Conservation (phyloP, 352 stramenopile species). For the Phytophthora pluvialis region DNA sequence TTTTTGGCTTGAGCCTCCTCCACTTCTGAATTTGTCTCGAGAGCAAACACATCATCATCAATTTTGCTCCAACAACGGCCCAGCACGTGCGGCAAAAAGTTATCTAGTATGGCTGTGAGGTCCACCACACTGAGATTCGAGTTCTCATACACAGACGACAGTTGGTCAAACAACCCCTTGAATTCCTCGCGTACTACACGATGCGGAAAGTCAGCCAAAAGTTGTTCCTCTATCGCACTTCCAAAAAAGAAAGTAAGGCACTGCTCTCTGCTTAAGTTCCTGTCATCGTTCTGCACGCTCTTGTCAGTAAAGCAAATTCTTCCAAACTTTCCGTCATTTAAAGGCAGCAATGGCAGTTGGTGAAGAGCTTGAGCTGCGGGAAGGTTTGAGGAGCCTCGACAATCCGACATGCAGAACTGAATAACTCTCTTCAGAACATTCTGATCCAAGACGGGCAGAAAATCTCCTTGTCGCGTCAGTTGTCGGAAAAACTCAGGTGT, state of each 20-base stretch:
- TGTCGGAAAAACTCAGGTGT: slow-evolving; percentile 63
- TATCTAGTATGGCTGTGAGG: slow-evolving; percentile 35
- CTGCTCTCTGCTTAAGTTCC: slow-evolving; percentile 10
- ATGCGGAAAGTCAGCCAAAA: slow-evolving; percentile 54
- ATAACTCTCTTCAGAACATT: slow-evolving; percentile 43
- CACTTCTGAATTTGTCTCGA: slow-evolving; percentile 20
- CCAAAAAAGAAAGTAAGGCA: slow-evolving; percentile 49
- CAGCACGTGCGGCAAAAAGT: slow-evolving; percentile 55
- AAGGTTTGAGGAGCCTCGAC: slow-evolving; percentile 9
- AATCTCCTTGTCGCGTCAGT: slow-evolving; percentile 41
- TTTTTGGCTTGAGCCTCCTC: slow-evolving; percentile 23
- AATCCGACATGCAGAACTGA: slow-evolving; percentile 59
- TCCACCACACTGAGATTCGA: slow-evolving; percentile 56
- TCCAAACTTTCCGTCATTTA: slow-evolving; percentile 54
- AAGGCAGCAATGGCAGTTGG: slow-evolving; percentile 49
- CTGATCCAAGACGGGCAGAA: slow-evolving; percentile 41
- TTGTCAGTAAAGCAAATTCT: slow-evolving; percentile 34
- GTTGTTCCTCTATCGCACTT: slow-evolving; percentile 51
- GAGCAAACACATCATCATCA: slow-evolving; percentile 36
- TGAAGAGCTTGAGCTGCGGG: slow-evolving; percentile 34
- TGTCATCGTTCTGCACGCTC: slow-evolving; percentile 5
- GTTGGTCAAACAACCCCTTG: slow-evolving; percentile 50
- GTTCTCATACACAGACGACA: slow-evolving; percentile 44
- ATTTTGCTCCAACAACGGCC: slow-evolving; percentile 39
- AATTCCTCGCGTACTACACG: slow-evolving; percentile 47